These are phyloP conservation scores for Closterium sp. DNA, from an alignment of 139 green algal species.

Conservation along the genomic window DNA sequence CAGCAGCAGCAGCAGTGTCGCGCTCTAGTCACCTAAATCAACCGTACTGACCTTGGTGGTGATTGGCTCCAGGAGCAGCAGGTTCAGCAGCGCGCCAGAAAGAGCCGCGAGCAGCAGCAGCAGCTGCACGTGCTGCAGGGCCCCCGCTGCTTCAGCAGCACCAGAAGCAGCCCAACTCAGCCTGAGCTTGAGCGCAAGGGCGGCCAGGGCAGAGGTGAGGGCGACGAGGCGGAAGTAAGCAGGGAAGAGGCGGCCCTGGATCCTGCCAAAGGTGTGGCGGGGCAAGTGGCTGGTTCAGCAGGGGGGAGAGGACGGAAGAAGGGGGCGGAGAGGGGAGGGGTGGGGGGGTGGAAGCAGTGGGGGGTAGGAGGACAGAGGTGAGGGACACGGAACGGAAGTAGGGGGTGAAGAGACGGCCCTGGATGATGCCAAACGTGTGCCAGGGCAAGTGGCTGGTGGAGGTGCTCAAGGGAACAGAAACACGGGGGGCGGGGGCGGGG, in stretches of 20 bases:
- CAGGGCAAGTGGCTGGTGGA: background rate
- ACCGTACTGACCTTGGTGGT: background rate
- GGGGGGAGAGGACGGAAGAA: background rate
- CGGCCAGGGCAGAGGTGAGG: conserved; percentile 1
- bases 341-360: background rate
- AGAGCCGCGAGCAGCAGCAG: conserved; percentile 6
- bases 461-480: no score
- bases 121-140: background rate
- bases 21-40: no score
- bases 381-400: no score
- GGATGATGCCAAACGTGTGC: background rate
- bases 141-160: background rate
- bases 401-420: background rate
- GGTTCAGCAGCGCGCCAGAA: background rate
- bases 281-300: conserved; percentile 23
- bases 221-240: conserved; percentile 33
- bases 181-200: background rate
- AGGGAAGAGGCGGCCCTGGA: conserved; percentile 45
- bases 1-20: background rate
- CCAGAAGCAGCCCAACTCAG: background rate
- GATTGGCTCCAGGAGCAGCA: background rate
- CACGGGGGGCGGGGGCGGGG: no score
- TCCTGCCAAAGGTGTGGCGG: conserved; percentile 42
- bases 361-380: background rate
- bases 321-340: background rate